A percentile compares a stretch with the other conserved stretches of the same genome.
These are phyloP conservation scores for Colletotrichum lentis DNA, from an alignment of 2,329 filamentous ascomycete species.

Conservation along the genomic window DNA sequence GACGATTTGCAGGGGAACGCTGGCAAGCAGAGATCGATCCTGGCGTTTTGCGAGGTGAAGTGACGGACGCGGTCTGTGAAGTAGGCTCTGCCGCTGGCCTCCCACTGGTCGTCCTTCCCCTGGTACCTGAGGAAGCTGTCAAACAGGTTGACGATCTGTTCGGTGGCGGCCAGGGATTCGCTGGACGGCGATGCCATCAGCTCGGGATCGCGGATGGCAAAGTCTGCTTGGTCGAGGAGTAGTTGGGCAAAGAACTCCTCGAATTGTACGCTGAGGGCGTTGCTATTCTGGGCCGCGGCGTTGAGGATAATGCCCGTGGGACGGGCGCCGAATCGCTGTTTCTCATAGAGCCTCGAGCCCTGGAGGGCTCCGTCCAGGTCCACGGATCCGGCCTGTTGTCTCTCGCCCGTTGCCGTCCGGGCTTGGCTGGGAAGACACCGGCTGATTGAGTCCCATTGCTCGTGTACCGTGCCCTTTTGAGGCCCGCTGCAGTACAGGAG, in stretches of 20 bases:
- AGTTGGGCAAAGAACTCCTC: conserved; percentile 27
- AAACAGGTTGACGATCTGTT: conserved; percentile 39
- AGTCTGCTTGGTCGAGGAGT: conserved; percentile 31
- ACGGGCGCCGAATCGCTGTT: conserved; percentile 4
- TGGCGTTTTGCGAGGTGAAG: conserved; percentile 40
- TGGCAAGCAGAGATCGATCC: conserved; percentile 46
- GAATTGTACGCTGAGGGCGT: conserved; percentile 16
- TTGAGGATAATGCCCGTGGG: conserved; percentile 25
- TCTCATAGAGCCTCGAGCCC: conserved; percentile 27
- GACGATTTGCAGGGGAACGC: conserved; percentile 54
- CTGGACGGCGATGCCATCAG: neutral
- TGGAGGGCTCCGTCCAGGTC: conserved; percentile 15
- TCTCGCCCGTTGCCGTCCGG: conserved; percentile 7
- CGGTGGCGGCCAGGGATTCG: neutral
- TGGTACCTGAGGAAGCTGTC: conserved; percentile 42
- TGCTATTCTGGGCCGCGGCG: conserved; percentile 8
- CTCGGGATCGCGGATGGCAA: conserved; percentile 24
- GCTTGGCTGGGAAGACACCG: conserved; percentile 17
- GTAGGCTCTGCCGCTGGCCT: conserved; percentile 36
- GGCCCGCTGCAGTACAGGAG: conserved; percentile 27
- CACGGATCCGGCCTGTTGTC: conserved; percentile 6
- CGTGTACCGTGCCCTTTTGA: conserved; percentile 19
- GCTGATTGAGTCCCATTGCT: conserved; percentile 21
- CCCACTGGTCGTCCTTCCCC: conserved; percentile 41
- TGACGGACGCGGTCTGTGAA: conserved; percentile 40